Evolutionary conservation across 2,329 filamentous ascomycete species (phyloP).

Genomic region (Talaromyces marneffei): DNA sequence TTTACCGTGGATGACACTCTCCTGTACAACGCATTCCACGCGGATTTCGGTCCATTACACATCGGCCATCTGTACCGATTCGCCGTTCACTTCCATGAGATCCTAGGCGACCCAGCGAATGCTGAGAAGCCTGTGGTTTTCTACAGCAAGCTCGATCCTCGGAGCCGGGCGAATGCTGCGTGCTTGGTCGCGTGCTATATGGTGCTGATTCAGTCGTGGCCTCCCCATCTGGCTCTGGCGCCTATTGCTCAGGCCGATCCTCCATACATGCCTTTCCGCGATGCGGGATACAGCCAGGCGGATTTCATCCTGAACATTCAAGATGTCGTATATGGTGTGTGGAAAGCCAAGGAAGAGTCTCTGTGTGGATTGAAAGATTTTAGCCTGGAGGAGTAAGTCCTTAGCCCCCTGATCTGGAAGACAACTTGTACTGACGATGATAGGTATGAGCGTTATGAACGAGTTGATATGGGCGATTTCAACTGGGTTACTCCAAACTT

Average conservation of each 20-base stretch:
- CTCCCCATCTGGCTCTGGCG: slow-evolving; percentile 87
- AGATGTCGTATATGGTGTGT: slow-evolving; percentile 96
- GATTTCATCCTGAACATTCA: slow-evolving; percentile 95
- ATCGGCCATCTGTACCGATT: slow-evolving; percentile 97
- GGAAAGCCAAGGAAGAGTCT: slow-evolving; percentile 95
- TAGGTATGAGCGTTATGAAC: slow-evolving; percentile 88
- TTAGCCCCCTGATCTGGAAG: neutral
- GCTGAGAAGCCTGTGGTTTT: slow-evolving; percentile 88
- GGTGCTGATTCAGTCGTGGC: slow-evolving; percentile 97
- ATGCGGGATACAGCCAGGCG: slow-evolving; percentile 96
- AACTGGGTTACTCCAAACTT: slow-evolving; percentile 98
- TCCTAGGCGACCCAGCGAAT: slow-evolving; percentile 85
- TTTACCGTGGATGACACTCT: slow-evolving; percentile 91
- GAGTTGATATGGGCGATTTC: slow-evolving; percentile 98
- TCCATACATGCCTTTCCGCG: slow-evolving; percentile 96
- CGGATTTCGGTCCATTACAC: slow-evolving; percentile 95
- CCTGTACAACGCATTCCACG: slow-evolving; percentile 96
- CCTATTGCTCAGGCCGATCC: slow-evolving; percentile 96
- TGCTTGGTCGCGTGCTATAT: slow-evolving; percentile 97
- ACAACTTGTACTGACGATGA: neutral
- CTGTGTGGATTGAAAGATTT: slow-evolving; percentile 90
- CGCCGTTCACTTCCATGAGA: slow-evolving; percentile 90
- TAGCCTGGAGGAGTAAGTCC: slow-evolving; percentile 73
- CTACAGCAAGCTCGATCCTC: slow-evolving; percentile 86
- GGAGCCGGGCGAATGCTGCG: slow-evolving; percentile 83